Evolutionary conservation across 1,139 yeast species (phyloP).

Genomic region (Geotrichum citri-aurantii): DNA sequence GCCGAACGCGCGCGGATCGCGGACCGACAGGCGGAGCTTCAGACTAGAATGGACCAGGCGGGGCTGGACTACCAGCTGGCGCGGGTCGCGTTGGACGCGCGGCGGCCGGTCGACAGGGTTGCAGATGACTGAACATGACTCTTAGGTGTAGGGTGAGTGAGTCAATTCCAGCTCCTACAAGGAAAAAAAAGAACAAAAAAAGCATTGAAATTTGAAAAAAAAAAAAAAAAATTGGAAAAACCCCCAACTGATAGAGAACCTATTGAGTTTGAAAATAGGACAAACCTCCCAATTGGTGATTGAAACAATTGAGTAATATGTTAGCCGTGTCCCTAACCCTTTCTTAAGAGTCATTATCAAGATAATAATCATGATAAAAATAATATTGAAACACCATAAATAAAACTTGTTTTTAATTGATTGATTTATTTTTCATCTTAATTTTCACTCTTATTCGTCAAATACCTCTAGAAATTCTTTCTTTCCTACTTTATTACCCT

Average conservation of each 20-base stretch:
- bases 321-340: conserved; percentile 16
- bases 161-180: no score
- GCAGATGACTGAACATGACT: not conserved
- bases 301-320: no score
- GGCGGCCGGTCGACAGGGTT: conserved; percentile 3
- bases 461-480: not conserved
- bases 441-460: not conserved
- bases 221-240: no score
- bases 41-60: conserved; percentile 18
- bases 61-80: conserved; percentile 15
- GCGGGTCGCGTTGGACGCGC: conserved; percentile 6
- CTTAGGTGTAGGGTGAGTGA: not conserved
- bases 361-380: conserved; percentile 1
- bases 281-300: no score
- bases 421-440: not conserved
- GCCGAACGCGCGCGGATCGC: conserved; percentile 16
- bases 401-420: no score
- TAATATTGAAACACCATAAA: not conserved
- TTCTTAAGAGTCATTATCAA: not conserved
- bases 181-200: no score
- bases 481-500: not conserved
- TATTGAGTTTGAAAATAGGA: no score
- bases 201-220: no score
- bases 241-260: no score
- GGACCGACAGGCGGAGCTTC: conserved; percentile 16